A percentile compares a stretch with the other conserved stretches of the same genome.
Conservation (phyloP, 257 asterid species). For the Capsicum chinense region DNA sequence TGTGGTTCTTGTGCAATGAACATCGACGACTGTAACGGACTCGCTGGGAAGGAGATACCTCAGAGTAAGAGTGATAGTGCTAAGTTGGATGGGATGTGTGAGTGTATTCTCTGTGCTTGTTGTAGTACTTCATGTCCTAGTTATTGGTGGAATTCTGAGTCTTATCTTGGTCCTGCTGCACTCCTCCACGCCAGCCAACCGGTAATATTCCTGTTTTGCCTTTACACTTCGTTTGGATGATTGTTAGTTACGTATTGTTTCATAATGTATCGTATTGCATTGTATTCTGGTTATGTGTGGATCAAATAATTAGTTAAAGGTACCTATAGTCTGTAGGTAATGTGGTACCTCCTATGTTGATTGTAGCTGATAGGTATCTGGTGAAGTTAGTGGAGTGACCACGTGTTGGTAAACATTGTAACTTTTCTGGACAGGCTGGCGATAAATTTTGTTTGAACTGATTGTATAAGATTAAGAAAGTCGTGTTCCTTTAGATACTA, state of each 20-base stretch:
- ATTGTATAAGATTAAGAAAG: constrained; percentile 2
- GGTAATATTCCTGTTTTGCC: constrained; percentile 45
- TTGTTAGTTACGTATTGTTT: too few species aligned
- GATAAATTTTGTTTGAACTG: background rate
- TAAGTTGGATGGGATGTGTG: constrained; percentile 80
- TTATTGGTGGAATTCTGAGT: constrained; percentile 98
- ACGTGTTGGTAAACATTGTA: background rate
- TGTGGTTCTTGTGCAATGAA: constrained; percentile 97
- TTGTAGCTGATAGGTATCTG: background rate
- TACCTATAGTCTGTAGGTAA: background rate
- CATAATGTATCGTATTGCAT: too few species aligned
- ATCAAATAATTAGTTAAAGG: background rate
- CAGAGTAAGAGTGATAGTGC: constrained; percentile 82
- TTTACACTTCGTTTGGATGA: background rate
- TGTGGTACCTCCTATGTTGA: background rate
- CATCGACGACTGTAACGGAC: too few species aligned
- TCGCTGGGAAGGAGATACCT: constrained; percentile 65
- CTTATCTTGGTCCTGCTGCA: constrained; percentile 92
- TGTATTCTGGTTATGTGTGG: background rate
- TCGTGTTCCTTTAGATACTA: background rate
- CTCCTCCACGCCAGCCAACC: constrained; percentile 94
- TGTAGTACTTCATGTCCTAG: constrained; percentile 95
- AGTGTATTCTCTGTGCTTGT: constrained; percentile 42
- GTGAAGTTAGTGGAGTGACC: background rate
- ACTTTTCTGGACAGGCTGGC: background rate